These are phyloP conservation scores for Trichoderma harzianum DNA, from an alignment of 2,329 filamentous ascomycete genomes.

Conservation along the genomic window DNA sequence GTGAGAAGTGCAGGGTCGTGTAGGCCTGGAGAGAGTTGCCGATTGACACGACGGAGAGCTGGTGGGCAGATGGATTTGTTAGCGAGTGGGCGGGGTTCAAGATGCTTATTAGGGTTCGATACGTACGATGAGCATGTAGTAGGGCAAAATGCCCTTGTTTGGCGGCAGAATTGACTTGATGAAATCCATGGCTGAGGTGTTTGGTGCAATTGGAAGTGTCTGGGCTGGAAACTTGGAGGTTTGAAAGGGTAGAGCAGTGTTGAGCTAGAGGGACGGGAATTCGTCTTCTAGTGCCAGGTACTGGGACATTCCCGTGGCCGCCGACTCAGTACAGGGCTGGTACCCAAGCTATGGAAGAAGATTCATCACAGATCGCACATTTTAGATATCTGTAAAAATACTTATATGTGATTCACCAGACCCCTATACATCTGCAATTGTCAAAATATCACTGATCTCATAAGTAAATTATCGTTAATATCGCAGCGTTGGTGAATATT, in stretches of 20 bases:
- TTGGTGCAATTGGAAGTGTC: background rate
- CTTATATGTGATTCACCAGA: background rate
- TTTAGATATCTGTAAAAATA: background rate
- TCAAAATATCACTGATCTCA: too few relatives aligned
- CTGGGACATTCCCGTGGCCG: background rate
- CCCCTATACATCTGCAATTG: rapidly evolving
- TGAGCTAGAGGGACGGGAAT: background rate
- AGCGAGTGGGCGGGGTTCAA: background rate
- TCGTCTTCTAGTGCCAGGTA: background rate
- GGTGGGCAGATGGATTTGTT: background rate
- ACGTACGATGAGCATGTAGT: constrained; percentile 56
- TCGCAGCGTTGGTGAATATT: background rate
- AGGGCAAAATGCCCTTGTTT: constrained; percentile 54
- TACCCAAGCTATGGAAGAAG: background rate
- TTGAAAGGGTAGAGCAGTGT: background rate
- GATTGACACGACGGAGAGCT: constrained; percentile 81
- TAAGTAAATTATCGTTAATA: background rate
- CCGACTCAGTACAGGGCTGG: background rate
- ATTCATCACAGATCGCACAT: background rate
- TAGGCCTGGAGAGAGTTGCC: constrained; percentile 86
- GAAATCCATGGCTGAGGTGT: constrained; percentile 40
- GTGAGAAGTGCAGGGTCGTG: constrained; percentile 72
- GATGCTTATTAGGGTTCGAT: background rate
- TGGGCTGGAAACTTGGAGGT: background rate
- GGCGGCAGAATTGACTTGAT: constrained; percentile 45